Percentiles rank a stretch among this genome's conserved stretches.
These are phyloP conservation scores for Macrophomina phaseolina DNA, from an alignment of 2,329 filamentous ascomycete genomes.

Conservation along the genomic window DNA sequence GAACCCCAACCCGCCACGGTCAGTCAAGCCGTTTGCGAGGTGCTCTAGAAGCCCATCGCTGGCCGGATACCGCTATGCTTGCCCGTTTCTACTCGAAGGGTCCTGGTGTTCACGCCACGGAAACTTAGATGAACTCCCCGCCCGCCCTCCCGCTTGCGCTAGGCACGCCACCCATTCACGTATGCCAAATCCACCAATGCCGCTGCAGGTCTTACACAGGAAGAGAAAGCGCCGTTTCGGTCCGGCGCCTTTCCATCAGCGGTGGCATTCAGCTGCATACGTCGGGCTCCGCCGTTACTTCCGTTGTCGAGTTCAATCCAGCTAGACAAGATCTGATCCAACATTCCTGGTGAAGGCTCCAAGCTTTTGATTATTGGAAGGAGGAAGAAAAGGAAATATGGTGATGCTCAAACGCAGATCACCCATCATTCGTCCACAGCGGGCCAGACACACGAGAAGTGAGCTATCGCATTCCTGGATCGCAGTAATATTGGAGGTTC, in stretches of 20 bases:
- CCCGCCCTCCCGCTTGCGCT: background rate
- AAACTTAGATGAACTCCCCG: background rate
- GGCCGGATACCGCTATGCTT: background rate
- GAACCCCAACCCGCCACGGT: background rate
- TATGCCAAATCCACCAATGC: background rate
- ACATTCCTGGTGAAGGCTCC: background rate
- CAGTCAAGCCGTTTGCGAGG: background rate
- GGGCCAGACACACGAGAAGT: too few relatives aligned
- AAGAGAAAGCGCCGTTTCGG: background rate
- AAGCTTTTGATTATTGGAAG: background rate
- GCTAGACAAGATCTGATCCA: background rate
- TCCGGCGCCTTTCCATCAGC: too few relatives aligned
- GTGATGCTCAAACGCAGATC: background rate
- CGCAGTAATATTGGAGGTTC: too few relatives aligned
- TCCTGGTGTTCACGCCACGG: background rate
- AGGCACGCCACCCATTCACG: background rate
- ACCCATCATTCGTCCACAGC: background rate
- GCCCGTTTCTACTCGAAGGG: background rate
- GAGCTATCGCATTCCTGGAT: too few relatives aligned
- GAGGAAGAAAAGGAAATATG: background rate
- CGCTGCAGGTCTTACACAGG: background rate
- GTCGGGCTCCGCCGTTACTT: too few relatives aligned
- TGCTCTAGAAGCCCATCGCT: background rate
- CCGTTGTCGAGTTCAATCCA: too few relatives aligned
- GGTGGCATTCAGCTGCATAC: too few relatives aligned